phyloP scores from a whole-genome alignment of 139 green algal genomes.

The Edaphochlamys debaryana region DNA sequence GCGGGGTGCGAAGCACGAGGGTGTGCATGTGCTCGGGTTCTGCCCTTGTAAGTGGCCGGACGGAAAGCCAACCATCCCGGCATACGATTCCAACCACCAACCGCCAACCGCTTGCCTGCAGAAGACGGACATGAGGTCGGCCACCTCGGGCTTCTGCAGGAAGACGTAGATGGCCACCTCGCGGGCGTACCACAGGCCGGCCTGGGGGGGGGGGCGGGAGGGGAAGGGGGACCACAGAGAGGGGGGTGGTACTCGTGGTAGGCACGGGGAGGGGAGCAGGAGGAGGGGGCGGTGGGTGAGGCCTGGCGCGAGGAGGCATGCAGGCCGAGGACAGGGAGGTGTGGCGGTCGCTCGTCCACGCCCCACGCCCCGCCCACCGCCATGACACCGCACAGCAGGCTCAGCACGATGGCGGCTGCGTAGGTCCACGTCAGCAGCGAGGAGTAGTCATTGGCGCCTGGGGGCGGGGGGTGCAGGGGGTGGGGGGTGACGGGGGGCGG shows the following conservation, averaged over 20 bases:
- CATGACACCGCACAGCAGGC: constrained; percentile 21
- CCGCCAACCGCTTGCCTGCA: too few species aligned
- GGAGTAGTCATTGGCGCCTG: constrained; percentile 43
- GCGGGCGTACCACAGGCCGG: constrained; percentile 23
- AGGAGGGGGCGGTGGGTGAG: not conserved
- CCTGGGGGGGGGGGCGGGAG: not conserved
- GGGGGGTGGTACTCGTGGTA: not conserved
- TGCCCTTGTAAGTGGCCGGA: too few species aligned
- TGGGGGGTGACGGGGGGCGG: not conserved
- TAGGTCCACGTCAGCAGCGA: constrained; percentile 47
- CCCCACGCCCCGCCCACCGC: too few species aligned
- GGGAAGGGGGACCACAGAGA: not conserved
- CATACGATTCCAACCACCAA: too few species aligned
- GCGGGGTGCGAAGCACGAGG: too few species aligned
- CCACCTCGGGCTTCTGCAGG: constrained; percentile 15
- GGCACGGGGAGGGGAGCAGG: not conserved
- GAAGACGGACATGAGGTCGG: constrained; percentile 9
- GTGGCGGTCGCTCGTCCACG: too few species aligned
- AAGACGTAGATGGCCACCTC: constrained; percentile 33
- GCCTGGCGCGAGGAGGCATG: not conserved
- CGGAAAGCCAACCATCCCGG: too few species aligned
- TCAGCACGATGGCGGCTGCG: constrained; percentile 16
- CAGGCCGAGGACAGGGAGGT: too few species aligned
- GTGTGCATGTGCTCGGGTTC: too few species aligned
- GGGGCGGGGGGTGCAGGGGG: not conserved